These are phyloP conservation scores for Wickerhamomyces xylosicus DNA, from an alignment of 805 yeast genomes.

Conservation along the genomic window DNA sequence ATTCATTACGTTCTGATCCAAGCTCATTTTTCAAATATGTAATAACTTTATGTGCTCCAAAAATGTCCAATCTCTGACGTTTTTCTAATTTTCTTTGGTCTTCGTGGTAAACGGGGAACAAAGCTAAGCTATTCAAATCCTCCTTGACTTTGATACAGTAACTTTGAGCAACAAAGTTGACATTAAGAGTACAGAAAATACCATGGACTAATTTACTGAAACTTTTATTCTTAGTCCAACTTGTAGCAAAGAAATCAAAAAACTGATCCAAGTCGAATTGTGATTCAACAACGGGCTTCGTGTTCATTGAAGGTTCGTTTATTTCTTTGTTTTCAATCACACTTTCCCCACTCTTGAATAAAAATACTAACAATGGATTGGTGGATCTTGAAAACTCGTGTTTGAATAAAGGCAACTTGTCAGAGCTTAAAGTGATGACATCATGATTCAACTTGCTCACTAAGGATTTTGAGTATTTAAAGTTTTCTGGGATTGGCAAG, in stretches of 20 bases:
- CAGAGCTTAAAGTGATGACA: slow-evolving; percentile 4
- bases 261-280: slow-evolving; percentile 15
- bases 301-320: slow-evolving; percentile 7
- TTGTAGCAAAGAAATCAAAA: slow-evolving; percentile 31
- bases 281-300: slow-evolving; percentile 2
- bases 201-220: slow-evolving; percentile 29
- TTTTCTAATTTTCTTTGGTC: background rate
- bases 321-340: slow-evolving; percentile 6
- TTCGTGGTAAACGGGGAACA: slow-evolving; percentile 20
- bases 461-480: slow-evolving; percentile 7
- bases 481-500: slow-evolving; percentile 22
- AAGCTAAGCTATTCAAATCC: slow-evolving; percentile 19
- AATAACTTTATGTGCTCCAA: background rate
- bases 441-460: slow-evolving; percentile 3
- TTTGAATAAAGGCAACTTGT: slow-evolving; percentile 21
- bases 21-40: slow-evolving; percentile 1
- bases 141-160: slow-evolving; percentile 30
- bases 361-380: slow-evolving; percentile 28
- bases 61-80: background rate
- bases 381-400: slow-evolving; percentile 11
- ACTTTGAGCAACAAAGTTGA: slow-evolving; percentile 15
- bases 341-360: slow-evolving; percentile 21
- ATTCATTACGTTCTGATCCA: slow-evolving; percentile 3
- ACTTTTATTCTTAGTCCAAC: slow-evolving; percentile 27
- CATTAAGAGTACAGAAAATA: slow-evolving; percentile 30